These are phyloP conservation scores for Rosellinia necatrix DNA, from an alignment of 2,329 filamentous ascomycete genomes.

Conservation along the genomic window DNA sequence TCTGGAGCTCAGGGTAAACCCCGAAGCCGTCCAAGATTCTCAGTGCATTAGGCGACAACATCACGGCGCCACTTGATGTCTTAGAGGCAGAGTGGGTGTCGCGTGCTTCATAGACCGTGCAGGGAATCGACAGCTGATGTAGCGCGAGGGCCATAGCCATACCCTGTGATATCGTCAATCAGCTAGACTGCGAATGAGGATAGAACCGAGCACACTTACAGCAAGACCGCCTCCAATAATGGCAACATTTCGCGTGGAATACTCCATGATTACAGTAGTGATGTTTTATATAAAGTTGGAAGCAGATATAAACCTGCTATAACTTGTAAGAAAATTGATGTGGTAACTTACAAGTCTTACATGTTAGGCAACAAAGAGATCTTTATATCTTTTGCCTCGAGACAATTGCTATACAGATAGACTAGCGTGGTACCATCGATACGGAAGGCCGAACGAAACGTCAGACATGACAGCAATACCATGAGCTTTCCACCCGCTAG, in stretches of 20 bases:
- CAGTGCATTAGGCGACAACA: conserved; percentile 64
- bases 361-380: too few relatives aligned
- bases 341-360: too few relatives aligned
- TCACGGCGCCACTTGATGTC: conserved; percentile 59
- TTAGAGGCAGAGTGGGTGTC: conserved; percentile 41
- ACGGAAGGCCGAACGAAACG: too few relatives aligned
- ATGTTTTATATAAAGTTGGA: too few relatives aligned
- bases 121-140: conserved; percentile 52
- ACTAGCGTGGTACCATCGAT: too few relatives aligned
- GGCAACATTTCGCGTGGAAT: conserved; percentile 6
- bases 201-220: not conserved
- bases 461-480: too few relatives aligned
- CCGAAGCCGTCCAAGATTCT: conserved; percentile 56
- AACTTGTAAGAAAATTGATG: too few relatives aligned
- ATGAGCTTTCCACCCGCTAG: too few relatives aligned
- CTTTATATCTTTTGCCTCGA: too few relatives aligned
- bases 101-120: conserved; percentile 51
- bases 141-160: conserved; percentile 60
- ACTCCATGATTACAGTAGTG: too few relatives aligned
- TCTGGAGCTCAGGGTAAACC: conserved; percentile 51
- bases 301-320: too few relatives aligned
- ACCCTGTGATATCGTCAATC: conserved; percentile 39
- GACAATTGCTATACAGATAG: too few relatives aligned
- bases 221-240: conserved; percentile 18
- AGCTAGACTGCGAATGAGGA: not conserved